A percentile compares a stretch with the other conserved stretches of the same genome.
These are phyloP conservation scores for Fraxinus excelsior DNA, from an alignment of 257 asterid genomes.

Conservation along the genomic window DNA sequence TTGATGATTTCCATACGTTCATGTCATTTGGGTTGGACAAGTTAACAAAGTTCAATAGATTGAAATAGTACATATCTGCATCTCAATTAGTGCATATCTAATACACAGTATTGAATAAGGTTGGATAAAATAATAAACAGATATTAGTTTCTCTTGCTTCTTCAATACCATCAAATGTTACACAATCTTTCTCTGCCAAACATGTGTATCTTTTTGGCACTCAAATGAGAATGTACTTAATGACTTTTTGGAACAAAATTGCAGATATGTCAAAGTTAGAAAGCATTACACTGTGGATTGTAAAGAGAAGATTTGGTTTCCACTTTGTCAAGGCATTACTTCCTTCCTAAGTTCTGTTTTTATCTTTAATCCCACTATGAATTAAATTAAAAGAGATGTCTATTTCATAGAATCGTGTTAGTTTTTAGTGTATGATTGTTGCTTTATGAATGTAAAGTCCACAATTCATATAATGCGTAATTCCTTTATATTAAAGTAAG, in stretches of 20 bases:
- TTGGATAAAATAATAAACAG: too few species aligned
- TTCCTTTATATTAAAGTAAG: too few species aligned
- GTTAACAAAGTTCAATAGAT: too few species aligned
- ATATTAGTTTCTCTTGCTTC: too few species aligned
- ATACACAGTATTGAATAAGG: too few species aligned
- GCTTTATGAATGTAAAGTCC: slow-evolving; percentile 24
- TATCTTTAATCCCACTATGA: neutral
- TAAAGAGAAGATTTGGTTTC: slow-evolving; percentile 36
- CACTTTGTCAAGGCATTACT: slow-evolving; percentile 20
- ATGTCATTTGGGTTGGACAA: too few species aligned
- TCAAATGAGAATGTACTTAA: neutral
- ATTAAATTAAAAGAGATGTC: slow-evolving; percentile 19
- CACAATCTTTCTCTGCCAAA: neutral
- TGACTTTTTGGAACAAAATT: slow-evolving; percentile 6
- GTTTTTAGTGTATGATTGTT: slow-evolving; percentile 24
- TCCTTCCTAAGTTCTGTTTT: slow-evolving; percentile 37
- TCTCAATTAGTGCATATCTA: too few species aligned
- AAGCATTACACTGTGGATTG: slow-evolving; percentile 26
- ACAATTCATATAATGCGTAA: slow-evolving; percentile 7
- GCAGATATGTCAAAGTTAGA: neutral
- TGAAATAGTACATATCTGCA: too few species aligned
- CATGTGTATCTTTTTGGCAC: neutral
- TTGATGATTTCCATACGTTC: too few species aligned
- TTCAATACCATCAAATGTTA: too few species aligned
- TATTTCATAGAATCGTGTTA: slow-evolving; percentile 27